These are phyloP conservation scores for Gypsophila paniculata DNA, from an alignment of 179 eudicot genomes.

Conservation along the genomic window DNA sequence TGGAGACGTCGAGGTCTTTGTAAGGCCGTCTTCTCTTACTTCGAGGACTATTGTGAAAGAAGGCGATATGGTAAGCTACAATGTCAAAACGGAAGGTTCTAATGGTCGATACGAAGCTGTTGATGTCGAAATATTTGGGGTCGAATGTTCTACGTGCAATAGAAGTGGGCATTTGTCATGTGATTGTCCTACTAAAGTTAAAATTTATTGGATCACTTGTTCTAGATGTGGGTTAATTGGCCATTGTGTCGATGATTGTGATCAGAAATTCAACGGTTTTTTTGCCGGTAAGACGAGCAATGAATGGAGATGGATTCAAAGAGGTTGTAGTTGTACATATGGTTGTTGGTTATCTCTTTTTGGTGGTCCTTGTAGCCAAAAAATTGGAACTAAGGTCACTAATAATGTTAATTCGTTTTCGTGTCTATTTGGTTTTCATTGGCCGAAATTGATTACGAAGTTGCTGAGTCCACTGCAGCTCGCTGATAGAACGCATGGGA, in stretches of 20 bases:
- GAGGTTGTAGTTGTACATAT: neutral
- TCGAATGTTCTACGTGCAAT: neutral
- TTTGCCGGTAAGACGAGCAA: neutral
- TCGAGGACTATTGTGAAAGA: conserved; percentile 6
- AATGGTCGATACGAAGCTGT: conserved; percentile 4
- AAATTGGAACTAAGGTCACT: neutral
- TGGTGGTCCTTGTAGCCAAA: conserved; percentile 2
- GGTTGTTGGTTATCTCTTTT: conserved; percentile 14
- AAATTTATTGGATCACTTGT: neutral
- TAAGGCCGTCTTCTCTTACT: conserved; percentile 12
- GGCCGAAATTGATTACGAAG: neutral
- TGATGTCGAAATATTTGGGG: neutral
- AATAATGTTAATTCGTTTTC: neutral
- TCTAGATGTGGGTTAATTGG: conserved; percentile 17
- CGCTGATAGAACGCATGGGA: too few species aligned
- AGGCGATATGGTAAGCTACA: conserved; percentile 11
- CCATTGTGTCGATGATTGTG: conserved; percentile 16
- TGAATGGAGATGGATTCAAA: neutral
- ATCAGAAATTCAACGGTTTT: conserved; percentile 7
- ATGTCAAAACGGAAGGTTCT: neutral
- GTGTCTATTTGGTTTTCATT: neutral
- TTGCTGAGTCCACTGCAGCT: neutral
- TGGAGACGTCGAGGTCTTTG: neutral
- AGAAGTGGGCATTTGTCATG: neutral
- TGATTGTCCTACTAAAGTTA: conserved; percentile 3